Base-by-base conservation (phyloP, 2,329 filamentous ascomycete species). In the Sporothrix curviconia region DNA sequence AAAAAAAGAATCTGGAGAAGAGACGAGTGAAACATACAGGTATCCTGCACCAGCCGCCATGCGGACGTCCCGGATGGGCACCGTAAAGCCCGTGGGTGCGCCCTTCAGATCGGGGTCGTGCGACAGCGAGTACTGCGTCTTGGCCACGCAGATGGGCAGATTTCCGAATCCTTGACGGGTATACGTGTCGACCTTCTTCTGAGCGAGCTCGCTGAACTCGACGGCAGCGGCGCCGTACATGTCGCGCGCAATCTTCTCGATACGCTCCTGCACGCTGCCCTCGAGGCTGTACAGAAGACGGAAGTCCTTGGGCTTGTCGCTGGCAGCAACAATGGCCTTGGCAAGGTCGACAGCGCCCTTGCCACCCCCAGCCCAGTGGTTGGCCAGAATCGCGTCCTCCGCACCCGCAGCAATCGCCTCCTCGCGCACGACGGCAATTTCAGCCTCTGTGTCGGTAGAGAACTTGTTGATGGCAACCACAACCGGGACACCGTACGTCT, bases 391-490 rank as follows among this genome's bases (percentile, higher is more conserved):
- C 54, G 94, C 94, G 69, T 96, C 92, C 70, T 95, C 90, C 15
- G 94, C 94, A 58, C 94, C 94, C 4, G 94, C 94, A 49, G 90
- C 85, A 61, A 96, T 83, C 46, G 94, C 87, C 71, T 96, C 92
- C 70, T 97, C 91, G 58, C 89, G 86, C 65, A 99, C 85, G 61
- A 94, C 87, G 37, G 87, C 83, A 60, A 96, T 87, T 71, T 99
- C 94, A 55, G 92, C 92, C 14, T 92, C 87, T 2, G 92, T 96
- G 69, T 99, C 94, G 6, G 91, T 96, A 61, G 88, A 82, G 71
- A 99, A 96, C 72, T 89, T 90, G 80, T 99, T 99, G 78, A 99
- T 94, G 54, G 92, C 94, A 14, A 99, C 92, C 15, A 99, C 87
- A 7, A 99, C 92, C 6, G 94, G 92, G 19, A 96, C 83, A 42